Evolutionary conservation across 2,329 filamentous ascomycete species (phyloP), one percentile per base, ranked within the genome.

Genomic region (Aspergillus thermomutatus): DNA sequence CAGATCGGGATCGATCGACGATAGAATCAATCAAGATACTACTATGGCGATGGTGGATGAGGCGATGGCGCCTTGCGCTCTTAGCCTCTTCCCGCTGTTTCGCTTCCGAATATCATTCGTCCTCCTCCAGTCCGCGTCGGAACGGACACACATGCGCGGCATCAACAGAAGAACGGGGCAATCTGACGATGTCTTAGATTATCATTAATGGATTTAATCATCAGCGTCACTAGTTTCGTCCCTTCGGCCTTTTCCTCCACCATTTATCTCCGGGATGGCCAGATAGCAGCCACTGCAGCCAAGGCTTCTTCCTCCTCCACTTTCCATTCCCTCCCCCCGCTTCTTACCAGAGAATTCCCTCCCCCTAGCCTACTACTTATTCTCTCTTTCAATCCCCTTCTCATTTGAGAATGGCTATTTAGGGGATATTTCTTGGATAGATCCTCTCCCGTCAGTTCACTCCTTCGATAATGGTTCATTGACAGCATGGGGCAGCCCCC

Each of bases 401-500:
- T 31, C 43, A 19, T 51, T 50, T 46, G 49, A 14, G 21, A 25
- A 43, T 54, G 26, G 34, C 31, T 26, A 49, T 53, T 31, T 19
- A 45, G 17, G 31, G 31, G 31, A 7, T 7, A 17, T 45, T 52
- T 7, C n/a, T 28, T 6, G 10, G 41, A 47, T 28, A 43, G 46
- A 26, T 50, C 40, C 49, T 40, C 56, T 14, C 21, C 28, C 37
- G 14, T 37, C 31, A 37, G 14, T 7, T 6, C 21, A 19, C 27
- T 40, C n/a, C 25, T 23, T 34, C 52, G 52, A 63, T 56, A 59
- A 64, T 64, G 60, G 49, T 57, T 51, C 50, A 52, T 41, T 46
- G 43, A 50, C 28, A 62, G 55, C 56, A 69, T 69, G 66, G 62
- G 63, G 49, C 60, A 62, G 49, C 61, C 56, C 63, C 53, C 53